These are phyloP conservation scores for Immersiella caudata DNA, from an alignment of 495 filamentous ascomycete genomes.

Conservation along the genomic window DNA sequence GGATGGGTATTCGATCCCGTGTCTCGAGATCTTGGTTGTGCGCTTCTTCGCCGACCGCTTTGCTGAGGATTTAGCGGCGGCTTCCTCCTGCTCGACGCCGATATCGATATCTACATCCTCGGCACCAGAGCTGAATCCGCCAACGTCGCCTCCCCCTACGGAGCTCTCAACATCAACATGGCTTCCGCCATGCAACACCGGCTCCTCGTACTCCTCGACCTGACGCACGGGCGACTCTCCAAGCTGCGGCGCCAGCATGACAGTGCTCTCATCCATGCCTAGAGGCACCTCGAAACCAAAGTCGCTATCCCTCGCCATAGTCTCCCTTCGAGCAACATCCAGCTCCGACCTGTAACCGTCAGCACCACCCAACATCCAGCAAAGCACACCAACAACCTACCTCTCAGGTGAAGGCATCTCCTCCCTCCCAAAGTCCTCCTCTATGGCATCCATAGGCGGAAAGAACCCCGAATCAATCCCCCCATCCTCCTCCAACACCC, in stretches of 20 bases:
- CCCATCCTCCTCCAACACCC: constrained; percentile 45
- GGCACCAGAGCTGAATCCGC: background rate
- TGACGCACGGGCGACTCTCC: constrained; percentile 29
- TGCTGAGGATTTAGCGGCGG: constrained; percentile 26
- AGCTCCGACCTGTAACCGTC: constrained; percentile 37
- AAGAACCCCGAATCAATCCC: constrained; percentile 55
- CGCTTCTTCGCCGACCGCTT: constrained; percentile 45
- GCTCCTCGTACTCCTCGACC: constrained; percentile 15
- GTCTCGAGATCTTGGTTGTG: constrained; percentile 64
- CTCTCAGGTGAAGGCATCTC: constrained; percentile 30
- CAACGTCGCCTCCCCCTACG: background rate
- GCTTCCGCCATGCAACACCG: constrained; percentile 28
- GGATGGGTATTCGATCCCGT: constrained; percentile 75
- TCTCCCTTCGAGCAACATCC: constrained; percentile 39
- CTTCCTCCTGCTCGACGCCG: constrained; percentile 31
- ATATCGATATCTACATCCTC: constrained; percentile 4
- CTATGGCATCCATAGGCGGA: constrained; percentile 37
- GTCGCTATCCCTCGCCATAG: constrained; percentile 44
- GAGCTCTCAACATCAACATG: constrained; percentile 22
- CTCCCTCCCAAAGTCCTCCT: constrained; percentile 28
- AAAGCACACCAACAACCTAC: constrained; percentile 10
- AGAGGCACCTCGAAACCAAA: constrained; percentile 51
- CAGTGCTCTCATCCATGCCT: constrained; percentile 48
- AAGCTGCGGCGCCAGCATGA: constrained; percentile 41
- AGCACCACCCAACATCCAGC: constrained; percentile 30